Evolutionary conservation across 495 filamentous ascomycete genomes (phyloP).

Genomic region (Gamarada debralockiae): DNA sequence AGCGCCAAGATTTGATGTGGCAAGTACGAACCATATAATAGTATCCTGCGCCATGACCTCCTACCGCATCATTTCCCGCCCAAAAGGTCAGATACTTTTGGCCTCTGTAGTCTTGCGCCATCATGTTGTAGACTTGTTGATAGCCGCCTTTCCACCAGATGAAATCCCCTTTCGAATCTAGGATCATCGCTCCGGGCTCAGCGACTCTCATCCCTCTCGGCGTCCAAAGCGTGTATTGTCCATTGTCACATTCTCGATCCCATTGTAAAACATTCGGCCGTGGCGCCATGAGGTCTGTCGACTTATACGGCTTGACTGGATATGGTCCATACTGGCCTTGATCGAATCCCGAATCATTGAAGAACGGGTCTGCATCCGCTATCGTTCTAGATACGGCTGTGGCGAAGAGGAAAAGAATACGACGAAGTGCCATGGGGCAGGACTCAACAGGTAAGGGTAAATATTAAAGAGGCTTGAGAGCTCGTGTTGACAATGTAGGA

Average conservation of each 20-base stretch:
- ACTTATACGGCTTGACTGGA: slow-evolving; percentile 37
- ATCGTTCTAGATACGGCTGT: too few relatives aligned
- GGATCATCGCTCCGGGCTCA: slow-evolving; percentile 38
- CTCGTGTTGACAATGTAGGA: too few relatives aligned
- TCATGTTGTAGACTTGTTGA: slow-evolving; percentile 36
- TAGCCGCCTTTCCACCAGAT: slow-evolving; percentile 37
- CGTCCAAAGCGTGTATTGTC: slow-evolving; percentile 37
- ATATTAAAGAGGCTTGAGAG: too few relatives aligned
- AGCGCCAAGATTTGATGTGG: background rate
- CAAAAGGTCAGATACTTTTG: slow-evolving; percentile 47
- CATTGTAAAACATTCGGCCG: slow-evolving; percentile 33
- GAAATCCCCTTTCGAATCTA: slow-evolving; percentile 39
- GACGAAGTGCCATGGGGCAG: too few relatives aligned
- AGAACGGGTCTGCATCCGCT: background rate
- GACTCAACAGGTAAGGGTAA: too few relatives aligned
- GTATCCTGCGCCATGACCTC: slow-evolving; percentile 42
- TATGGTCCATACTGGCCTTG: slow-evolving; percentile 33
- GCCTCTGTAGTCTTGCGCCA: slow-evolving; percentile 37
- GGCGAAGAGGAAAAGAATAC: too few relatives aligned
- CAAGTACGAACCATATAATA: slow-evolving; percentile 43
- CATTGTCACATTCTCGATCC: slow-evolving; percentile 31
- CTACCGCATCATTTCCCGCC: slow-evolving; percentile 43
- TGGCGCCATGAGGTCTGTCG: slow-evolving; percentile 33
- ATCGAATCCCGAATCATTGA: slow-evolving; percentile 29
- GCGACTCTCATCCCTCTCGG: slow-evolving; percentile 36